Evolutionary conservation across 164 flowering plant genomes (phyloP), one percentile per base, ranked within the genome.

Genomic region (Taxillus chinensis): DNA sequence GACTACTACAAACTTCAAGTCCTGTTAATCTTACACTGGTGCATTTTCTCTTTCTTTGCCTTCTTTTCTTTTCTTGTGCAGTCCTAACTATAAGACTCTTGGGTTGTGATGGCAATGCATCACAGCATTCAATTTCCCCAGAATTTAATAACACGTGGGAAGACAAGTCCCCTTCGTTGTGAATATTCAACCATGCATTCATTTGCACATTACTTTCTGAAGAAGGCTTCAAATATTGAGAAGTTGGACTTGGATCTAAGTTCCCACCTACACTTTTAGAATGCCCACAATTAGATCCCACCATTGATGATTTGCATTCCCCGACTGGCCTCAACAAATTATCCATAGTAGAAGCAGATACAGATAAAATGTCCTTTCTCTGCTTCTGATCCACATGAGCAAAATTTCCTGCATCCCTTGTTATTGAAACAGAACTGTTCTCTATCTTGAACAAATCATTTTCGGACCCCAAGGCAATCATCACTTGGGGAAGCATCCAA

Each of bases 1-100:
- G 96, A 79, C 96, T 92, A 61, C 95, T 83, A 14, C 92, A 77
- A 67, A 78, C 83, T 64, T 92, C 98, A 59, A 76, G 60, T 51
- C 74, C 84, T 6, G 70, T 41, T 46, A 81, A 57, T 54, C 73
- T 82, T 5, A 77, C 59, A 65, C 71, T 76, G 15, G 72, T 60
- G 62, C 71, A 71, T 75, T 76, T 87, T 59, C 71, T 82, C 79
- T 71, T 84, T 77, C 75, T 82, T 41, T 85, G 73, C 57, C 81
- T 77, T 59, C 74, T 78, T 50, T 79, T 72, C 73, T 75, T 83
- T 38, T 79, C 86, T 61, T 74, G 85, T 15, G 70, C 85, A 64
- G 67, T 74, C 70, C 74, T 80, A 37, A 89, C 80, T 1, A 73
- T 82, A 54, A 87, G 82, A 16, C 71, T 73, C 46, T 62, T 67